Percentiles rank a stretch among this genome's conserved stretches.
phyloP scores from a whole-genome alignment of 139 green algal genomes.

The Haematococcus lacustris region DNA sequence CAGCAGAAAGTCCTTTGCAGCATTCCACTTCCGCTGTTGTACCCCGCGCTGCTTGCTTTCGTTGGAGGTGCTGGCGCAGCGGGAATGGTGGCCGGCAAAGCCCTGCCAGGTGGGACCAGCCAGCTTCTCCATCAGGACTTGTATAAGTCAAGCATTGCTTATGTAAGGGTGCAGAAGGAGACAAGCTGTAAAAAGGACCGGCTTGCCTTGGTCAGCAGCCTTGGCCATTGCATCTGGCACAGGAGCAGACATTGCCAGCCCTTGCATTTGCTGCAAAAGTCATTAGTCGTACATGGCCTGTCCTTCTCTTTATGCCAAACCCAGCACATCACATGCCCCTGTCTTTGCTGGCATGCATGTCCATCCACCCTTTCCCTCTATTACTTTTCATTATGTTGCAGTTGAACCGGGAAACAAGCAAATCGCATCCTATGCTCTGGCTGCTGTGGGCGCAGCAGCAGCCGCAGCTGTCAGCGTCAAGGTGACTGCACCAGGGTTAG shows the following conservation, averaged over 20 bases:
- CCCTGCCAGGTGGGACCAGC: conserved; percentile 1
- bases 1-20: conserved; percentile 44
- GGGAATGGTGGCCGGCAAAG: conserved; percentile 19
- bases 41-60: conserved; percentile 42
- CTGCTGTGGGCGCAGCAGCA: not conserved
- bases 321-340: not conserved
- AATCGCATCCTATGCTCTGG: not conserved
- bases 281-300: not conserved
- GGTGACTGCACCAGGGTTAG: not conserved
- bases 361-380: not conserved
- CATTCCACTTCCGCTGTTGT: conserved; percentile 53
- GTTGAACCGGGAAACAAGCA: not conserved
- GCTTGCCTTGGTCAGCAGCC: not conserved
- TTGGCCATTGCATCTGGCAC: not conserved
- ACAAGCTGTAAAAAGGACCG: not conserved
- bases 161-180: not conserved
- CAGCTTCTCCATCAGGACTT: not conserved
- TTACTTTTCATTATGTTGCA: not conserved
- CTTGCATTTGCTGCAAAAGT: not conserved
- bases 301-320: not conserved
- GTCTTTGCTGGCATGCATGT: not conserved
- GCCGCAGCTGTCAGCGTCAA: not conserved
- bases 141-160: not conserved
- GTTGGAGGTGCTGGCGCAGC: conserved; percentile 32
- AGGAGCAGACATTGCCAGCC: not conserved